Conservation (phyloP, 73 alveolate genomes). For the Durusdinium trenchii region DNA sequence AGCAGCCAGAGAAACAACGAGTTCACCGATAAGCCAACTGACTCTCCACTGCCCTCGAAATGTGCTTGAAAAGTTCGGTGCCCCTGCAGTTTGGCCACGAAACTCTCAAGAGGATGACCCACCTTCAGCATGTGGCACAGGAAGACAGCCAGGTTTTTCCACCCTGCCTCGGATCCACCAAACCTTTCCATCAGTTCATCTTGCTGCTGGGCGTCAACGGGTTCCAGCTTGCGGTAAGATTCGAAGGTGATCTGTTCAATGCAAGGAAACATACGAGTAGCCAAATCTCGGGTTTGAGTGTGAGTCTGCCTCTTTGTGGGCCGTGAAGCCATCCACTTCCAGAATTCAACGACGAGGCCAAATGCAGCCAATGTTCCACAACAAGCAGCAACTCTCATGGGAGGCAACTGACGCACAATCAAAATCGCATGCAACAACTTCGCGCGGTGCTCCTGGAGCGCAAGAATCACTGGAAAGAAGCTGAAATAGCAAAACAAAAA, state of each 20-base stretch:
- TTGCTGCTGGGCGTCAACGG: background rate
- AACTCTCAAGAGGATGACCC: slow-evolving; percentile 17
- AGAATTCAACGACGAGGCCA: too few species aligned
- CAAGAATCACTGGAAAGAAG: too few species aligned
- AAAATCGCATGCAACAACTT: too few species aligned
- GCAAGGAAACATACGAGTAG: too few species aligned
- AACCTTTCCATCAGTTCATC: background rate
- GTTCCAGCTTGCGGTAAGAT: slow-evolving; percentile 22
- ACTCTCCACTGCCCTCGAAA: background rate
- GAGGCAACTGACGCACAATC: too few species aligned
- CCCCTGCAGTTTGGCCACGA: slow-evolving; percentile 34
- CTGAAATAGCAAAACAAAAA: too few species aligned
- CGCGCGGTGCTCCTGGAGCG: too few species aligned
- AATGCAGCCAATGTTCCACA: too few species aligned
- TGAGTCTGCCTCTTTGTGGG: too few species aligned
- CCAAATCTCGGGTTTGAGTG: too few species aligned
- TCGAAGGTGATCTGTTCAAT: background rate
- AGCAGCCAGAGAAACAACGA: slow-evolving; percentile 28
- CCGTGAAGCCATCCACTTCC: too few species aligned
- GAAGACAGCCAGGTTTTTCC: slow-evolving; percentile 22
- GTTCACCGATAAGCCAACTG: background rate
- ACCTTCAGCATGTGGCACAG: slow-evolving; percentile 55
- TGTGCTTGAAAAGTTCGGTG: background rate
- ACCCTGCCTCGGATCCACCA: background rate
- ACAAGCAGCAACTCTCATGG: too few species aligned